These are phyloP conservation scores for Notholithocarpus densiflorus DNA, from an alignment of 306 rosid species.

Conservation along the genomic window DNA sequence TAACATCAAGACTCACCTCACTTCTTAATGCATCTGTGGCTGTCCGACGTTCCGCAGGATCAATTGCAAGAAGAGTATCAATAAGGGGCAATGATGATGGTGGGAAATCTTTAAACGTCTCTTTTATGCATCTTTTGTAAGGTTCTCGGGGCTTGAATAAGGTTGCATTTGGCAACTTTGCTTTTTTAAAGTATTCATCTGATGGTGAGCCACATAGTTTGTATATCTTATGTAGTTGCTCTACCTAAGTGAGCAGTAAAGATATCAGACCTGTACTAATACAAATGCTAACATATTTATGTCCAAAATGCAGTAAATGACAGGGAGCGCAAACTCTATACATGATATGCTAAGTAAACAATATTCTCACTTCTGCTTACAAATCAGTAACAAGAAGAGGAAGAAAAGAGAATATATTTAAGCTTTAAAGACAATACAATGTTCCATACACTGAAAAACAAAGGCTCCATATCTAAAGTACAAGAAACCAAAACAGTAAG, in stretches of 20 bases:
- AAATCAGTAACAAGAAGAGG: background rate
- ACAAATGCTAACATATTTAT: background rate
- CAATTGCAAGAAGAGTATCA: constrained; percentile 81
- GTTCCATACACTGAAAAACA: background rate
- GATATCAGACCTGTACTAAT: constrained; percentile 18
- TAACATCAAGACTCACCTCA: constrained; percentile 53
- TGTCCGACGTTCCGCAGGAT: constrained; percentile 81
- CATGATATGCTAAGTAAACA: background rate
- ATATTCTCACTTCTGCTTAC: background rate
- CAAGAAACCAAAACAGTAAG: background rate
- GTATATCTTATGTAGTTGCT: constrained; percentile 94
- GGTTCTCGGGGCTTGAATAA: constrained; percentile 83
- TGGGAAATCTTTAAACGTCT: constrained; percentile 76
- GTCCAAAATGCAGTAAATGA: background rate
- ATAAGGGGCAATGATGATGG: constrained; percentile 72
- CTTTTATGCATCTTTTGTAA: constrained; percentile 72
- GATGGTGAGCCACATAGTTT: constrained; percentile 95
- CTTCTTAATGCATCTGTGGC: constrained; percentile 77
- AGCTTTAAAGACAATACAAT: background rate
- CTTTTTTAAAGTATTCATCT: constrained; percentile 84
- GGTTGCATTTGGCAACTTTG: constrained; percentile 86
- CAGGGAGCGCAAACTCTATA: background rate
- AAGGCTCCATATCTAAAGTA: background rate
- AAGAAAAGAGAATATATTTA: background rate
- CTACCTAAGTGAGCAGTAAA: constrained; percentile 56